Evolutionary conservation across 2,329 filamentous ascomycete genomes (phyloP).

Genomic region (Ceratocystis lukuohia): DNA sequence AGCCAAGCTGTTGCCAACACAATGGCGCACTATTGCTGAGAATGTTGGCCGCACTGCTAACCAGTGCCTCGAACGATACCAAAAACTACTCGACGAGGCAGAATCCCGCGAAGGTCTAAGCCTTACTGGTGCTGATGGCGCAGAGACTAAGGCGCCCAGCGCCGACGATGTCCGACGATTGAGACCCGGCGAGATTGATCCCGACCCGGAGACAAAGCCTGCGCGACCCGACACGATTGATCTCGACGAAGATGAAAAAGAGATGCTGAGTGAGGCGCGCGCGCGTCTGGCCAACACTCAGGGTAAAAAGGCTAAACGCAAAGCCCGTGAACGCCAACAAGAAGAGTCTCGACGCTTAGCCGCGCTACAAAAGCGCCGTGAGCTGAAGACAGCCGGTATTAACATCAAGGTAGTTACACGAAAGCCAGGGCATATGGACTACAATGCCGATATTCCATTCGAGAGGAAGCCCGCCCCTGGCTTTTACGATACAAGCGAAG

Average conservation of each 20-base stretch:
- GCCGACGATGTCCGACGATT: constrained; percentile 84
- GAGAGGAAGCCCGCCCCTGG: constrained; percentile 80
- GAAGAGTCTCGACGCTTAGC: constrained; percentile 87
- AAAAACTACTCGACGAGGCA: constrained; percentile 90
- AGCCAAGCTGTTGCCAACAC: constrained; percentile 95
- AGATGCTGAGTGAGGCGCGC: constrained; percentile 96
- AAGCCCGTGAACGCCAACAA: constrained; percentile 86
- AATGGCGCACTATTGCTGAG: constrained; percentile 97
- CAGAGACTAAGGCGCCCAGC: constrained; percentile 72
- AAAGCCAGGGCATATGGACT: constrained; percentile 97
- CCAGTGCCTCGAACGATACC: constrained; percentile 92
- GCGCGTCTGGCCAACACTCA: constrained; percentile 94
- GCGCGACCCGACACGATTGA: constrained; percentile 94
- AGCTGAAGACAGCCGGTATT: constrained; percentile 94
- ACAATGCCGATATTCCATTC: constrained; percentile 97
- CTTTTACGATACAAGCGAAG: constrained; percentile 87
- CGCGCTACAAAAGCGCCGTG: constrained; percentile 82
- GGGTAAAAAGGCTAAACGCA: constrained; percentile 97
- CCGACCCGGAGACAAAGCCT: constrained; percentile 93
- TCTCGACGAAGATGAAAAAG: constrained; percentile 97
- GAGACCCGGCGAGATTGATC: constrained; percentile 85
- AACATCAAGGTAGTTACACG: constrained; percentile 89
- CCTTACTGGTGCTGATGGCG: constrained; percentile 72
- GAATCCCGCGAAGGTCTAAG: constrained; percentile 80
- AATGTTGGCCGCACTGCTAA: constrained; percentile 94